Conservation (phyloP, 768 basidiomycete species). For the Lactifluus echinatus region DNA sequence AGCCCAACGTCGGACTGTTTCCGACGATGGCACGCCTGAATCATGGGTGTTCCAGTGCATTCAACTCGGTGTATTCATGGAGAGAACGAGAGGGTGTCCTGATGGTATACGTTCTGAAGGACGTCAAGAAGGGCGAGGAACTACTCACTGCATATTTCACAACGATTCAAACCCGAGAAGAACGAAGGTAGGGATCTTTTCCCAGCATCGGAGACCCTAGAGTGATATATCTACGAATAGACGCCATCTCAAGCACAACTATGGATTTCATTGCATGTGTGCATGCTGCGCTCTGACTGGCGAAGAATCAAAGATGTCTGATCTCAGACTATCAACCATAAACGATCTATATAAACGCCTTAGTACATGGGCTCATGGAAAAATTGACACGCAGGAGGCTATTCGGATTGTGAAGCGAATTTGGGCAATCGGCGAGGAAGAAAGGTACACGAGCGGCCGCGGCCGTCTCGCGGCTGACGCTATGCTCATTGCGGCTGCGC, state of each 20-base stretch:
- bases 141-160: slow-evolving; percentile 53
- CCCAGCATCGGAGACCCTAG: background rate
- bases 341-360: slow-evolving; percentile 37
- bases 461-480: slow-evolving; percentile 56
- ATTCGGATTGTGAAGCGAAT: slow-evolving; percentile 40
- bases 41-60: slow-evolving; percentile 58
- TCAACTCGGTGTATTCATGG: slow-evolving; percentile 60
- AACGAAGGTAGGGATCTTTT: slow-evolving; percentile 35
- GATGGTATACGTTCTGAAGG: slow-evolving; percentile 51
- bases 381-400: slow-evolving; percentile 42
- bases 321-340: slow-evolving; percentile 41
- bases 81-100: slow-evolving; percentile 39
- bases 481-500: slow-evolving; percentile 48
- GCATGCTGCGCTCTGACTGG: slow-evolving; percentile 47
- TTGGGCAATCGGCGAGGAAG: slow-evolving; percentile 50
- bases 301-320: slow-evolving; percentile 41
- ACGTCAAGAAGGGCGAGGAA: slow-evolving; percentile 49
- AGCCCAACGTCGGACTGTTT: slow-evolving; percentile 49
- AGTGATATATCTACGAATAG: slow-evolving; percentile 27
- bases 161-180: slow-evolving; percentile 43
- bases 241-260: slow-evolving; percentile 39
- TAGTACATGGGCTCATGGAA: slow-evolving; percentile 38
- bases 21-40: slow-evolving; percentile 60
- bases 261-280: slow-evolving; percentile 54
- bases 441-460: slow-evolving; percentile 60